Conservation (phyloP, 495 filamentous ascomycete species). For the Podospora tetraspora region DNA sequence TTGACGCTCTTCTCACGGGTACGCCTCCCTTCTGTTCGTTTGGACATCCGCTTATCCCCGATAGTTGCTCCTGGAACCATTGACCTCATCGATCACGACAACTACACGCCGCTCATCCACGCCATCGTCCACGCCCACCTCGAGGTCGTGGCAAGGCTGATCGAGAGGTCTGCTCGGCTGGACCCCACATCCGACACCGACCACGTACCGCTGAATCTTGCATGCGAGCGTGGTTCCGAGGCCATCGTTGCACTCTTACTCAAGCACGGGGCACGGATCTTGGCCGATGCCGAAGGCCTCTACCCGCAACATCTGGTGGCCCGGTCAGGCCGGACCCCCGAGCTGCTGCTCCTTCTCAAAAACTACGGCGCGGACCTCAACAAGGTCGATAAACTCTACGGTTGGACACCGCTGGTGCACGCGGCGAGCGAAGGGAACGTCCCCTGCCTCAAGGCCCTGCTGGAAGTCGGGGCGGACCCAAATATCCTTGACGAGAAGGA, state of each 20-base stretch:
- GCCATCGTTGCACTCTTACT: constrained; percentile 79
- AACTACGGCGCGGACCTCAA: constrained; percentile 86
- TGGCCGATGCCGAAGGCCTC: constrained; percentile 91
- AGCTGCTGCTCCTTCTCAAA: constrained; percentile 72
- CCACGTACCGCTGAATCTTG: constrained; percentile 89
- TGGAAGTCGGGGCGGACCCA: constrained; percentile 68
- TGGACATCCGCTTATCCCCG: constrained; percentile 3
- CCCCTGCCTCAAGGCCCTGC: constrained; percentile 70
- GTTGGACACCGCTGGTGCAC: constrained; percentile 95
- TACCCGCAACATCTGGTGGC: constrained; percentile 98
- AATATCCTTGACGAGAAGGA: constrained; percentile 85
- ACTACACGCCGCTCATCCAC: constrained; percentile 93
- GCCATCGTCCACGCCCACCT: constrained; percentile 82
- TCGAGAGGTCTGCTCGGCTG: constrained; percentile 67
- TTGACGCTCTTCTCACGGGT: constrained; percentile 62
- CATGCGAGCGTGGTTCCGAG: constrained; percentile 84
- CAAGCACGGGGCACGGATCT: constrained; percentile 65
- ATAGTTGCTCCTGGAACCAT: constrained; percentile 57
- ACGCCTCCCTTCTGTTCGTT: constrained; percentile 12
- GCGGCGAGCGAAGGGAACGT: constrained; percentile 96
- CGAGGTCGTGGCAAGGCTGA: constrained; percentile 68
- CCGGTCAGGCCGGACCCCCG: constrained; percentile 73
- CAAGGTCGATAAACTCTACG: constrained; percentile 89
- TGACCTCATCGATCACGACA: constrained; percentile 86
- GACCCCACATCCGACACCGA: constrained; percentile 79